phyloP scores from a whole-genome alignment of 2,329 filamentous ascomycete genomes.

The Cucurbitaria berberidis region DNA sequence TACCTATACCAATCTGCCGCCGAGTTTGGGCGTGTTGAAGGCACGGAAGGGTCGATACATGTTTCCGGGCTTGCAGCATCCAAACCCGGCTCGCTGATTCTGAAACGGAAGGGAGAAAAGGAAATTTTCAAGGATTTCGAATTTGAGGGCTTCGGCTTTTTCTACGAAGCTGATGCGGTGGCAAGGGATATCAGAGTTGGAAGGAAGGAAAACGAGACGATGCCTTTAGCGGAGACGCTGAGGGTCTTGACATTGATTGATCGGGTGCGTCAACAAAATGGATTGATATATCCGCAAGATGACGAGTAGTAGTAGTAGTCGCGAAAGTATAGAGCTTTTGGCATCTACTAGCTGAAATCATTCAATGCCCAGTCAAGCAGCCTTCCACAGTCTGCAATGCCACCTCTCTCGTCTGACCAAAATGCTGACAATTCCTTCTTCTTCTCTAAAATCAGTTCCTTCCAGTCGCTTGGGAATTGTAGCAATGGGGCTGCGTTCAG shows the following conservation, averaged over 20 bases:
- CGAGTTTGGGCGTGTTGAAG: conserved; percentile 2
- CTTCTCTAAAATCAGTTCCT: too few species aligned
- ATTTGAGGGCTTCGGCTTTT: not conserved
- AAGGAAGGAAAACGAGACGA: not conserved
- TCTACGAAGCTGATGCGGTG: conserved; percentile 5
- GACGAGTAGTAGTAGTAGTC: too few species aligned
- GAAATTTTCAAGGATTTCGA: not conserved
- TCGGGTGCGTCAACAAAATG: too few species aligned
- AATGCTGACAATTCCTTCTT: too few species aligned
- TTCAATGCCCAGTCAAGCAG: too few species aligned
- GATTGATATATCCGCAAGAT: too few species aligned
- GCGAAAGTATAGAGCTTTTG: too few species aligned
- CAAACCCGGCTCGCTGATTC: not conserved
- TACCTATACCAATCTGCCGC: not conserved
- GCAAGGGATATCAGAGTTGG: not conserved
- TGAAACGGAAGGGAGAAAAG: not conserved
- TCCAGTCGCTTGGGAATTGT: too few species aligned
- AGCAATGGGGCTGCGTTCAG: too few species aligned
- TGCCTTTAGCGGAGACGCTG: not conserved
- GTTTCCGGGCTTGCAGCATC: not conserved
- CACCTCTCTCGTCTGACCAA: too few species aligned
- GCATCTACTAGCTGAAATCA: too few species aligned
- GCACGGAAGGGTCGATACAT: not conserved
- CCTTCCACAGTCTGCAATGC: too few species aligned
- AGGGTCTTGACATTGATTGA: conserved; percentile 31